phyloP scores from a whole-genome alignment of 805 yeast genomes.

The Pichia eremophila region DNA sequence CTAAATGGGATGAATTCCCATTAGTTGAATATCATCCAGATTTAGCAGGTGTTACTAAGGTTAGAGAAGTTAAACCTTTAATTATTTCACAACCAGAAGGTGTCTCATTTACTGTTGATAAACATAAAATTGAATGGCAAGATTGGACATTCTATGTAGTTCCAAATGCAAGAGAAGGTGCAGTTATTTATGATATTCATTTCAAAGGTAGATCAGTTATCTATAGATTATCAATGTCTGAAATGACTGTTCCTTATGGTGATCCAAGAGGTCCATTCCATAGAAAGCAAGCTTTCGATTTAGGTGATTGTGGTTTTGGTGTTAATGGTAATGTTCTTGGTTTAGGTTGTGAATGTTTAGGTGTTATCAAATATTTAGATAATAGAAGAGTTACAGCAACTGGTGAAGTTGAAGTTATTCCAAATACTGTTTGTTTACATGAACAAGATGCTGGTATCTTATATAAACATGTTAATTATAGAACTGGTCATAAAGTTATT shows the following conservation, averaged over 20 bases:
- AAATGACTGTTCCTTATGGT: slow-evolving; percentile 85
- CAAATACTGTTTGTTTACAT: slow-evolving; percentile 71
- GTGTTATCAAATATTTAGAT: slow-evolving; percentile 67
- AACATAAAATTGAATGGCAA: slow-evolving; percentile 64
- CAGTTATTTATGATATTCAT: slow-evolving; percentile 60
- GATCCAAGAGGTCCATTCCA: slow-evolving; percentile 79
- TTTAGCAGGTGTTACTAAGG: slow-evolving; percentile 40
- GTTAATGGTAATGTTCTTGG: slow-evolving; percentile 56
- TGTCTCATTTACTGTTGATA: slow-evolving; percentile 53
- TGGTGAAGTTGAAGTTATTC: slow-evolving; percentile 55
- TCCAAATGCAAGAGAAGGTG: slow-evolving; percentile 69
- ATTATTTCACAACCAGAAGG: slow-evolving; percentile 72
- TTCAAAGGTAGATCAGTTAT: slow-evolving; percentile 71
- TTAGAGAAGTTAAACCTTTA: slow-evolving; percentile 61
- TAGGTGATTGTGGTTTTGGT: slow-evolving; percentile 83
- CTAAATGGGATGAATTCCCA: slow-evolving; percentile 50
- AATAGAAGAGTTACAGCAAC: slow-evolving; percentile 43
- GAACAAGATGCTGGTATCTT: slow-evolving; percentile 70
- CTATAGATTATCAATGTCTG: slow-evolving; percentile 65
- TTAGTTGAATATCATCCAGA: slow-evolving; percentile 70
- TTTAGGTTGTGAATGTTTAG: slow-evolving; percentile 78
- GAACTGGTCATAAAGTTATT: slow-evolving; percentile 61
- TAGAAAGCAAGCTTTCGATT: slow-evolving; percentile 79
- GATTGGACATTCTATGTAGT: slow-evolving; percentile 74
- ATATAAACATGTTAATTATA: slow-evolving; percentile 72